These are phyloP conservation scores for Talaromyces trachyspermus DNA, from an alignment of 495 filamentous ascomycete genomes.

Conservation along the genomic window DNA sequence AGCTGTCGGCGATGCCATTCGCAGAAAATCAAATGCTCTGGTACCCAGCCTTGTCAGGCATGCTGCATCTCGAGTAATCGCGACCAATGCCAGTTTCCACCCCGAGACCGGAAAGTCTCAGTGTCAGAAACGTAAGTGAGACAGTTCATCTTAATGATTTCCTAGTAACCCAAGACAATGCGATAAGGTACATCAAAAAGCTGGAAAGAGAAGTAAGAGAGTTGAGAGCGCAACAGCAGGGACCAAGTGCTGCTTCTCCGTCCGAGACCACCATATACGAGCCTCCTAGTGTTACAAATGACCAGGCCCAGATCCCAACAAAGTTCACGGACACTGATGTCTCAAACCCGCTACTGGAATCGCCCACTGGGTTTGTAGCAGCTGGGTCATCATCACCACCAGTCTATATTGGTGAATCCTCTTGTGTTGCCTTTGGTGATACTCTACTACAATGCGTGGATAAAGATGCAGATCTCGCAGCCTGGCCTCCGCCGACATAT, in stretches of 20 bases:
- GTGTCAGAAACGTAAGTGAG: conserved; percentile 14
- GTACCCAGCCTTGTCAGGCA: conserved; percentile 10
- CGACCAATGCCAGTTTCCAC: conserved; percentile 14
- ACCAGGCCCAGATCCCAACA: conserved; percentile 1
- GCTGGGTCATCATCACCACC: conserved; percentile 9
- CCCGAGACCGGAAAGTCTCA: conserved; percentile 13
- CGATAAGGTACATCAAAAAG: conserved; percentile 9
- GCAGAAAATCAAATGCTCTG: conserved; percentile 18
- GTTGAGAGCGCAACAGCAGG: conserved; percentile 7
- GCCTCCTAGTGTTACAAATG: conserved; percentile 2
- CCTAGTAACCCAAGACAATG: conserved; percentile 2
- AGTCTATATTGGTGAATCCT: conserved; percentile 10
- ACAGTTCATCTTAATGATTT: conserved; percentile 4
- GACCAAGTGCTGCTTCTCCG: neutral
- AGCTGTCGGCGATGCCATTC: conserved; percentile 17
- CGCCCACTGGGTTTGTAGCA: conserved; percentile 8
- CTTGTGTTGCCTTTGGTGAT: conserved; percentile 10
- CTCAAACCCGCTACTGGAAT: conserved; percentile 12
- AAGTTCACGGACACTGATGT: conserved; percentile 9
- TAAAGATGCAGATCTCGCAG: conserved; percentile 7
- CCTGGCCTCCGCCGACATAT: conserved; percentile 7
- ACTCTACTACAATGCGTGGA: conserved; percentile 9
- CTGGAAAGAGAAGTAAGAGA: conserved; percentile 8
- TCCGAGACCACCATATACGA: neutral
- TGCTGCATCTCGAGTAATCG: conserved; percentile 7